These are phyloP conservation scores for Delonix regia DNA, from an alignment of 306 rosid species.

Conservation along the genomic window DNA sequence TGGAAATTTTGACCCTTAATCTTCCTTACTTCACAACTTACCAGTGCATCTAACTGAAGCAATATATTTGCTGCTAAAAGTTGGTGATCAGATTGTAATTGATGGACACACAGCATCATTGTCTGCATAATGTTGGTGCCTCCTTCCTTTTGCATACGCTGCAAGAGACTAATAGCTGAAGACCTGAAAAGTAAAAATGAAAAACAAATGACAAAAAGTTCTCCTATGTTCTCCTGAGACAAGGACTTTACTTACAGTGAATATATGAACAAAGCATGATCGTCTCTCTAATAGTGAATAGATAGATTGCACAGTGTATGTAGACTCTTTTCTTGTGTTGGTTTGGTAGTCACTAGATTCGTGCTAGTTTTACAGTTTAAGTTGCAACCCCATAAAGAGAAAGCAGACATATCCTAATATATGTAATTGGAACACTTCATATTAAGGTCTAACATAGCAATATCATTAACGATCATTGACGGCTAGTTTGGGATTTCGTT, in stretches of 20 bases:
- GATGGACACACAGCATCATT: constrained; percentile 58
- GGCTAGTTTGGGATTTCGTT: background rate
- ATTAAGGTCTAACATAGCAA: background rate
- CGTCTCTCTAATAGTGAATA: background rate
- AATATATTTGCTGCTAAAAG: constrained; percentile 70
- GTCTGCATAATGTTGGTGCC: constrained; percentile 51
- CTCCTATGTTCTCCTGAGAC: constrained; percentile 31
- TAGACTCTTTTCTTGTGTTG: background rate
- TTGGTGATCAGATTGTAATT: constrained; percentile 67
- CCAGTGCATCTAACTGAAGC: constrained; percentile 69
- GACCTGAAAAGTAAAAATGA: constrained; percentile 49
- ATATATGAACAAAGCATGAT: constrained; percentile 12
- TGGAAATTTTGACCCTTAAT: constrained; percentile 28
- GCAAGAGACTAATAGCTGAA: constrained; percentile 63
- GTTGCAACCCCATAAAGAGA: background rate
- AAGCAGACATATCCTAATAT: no score
- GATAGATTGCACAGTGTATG: background rate
- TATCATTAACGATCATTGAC: background rate
- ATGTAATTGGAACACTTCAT: background rate
- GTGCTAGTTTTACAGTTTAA: background rate
- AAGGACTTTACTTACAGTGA: constrained; percentile 2
- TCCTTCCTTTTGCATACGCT: constrained; percentile 63
- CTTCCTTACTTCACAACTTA: constrained; percentile 37
- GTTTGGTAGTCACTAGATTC: background rate
- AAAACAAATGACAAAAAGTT: constrained; percentile 14